Base-by-base conservation (phyloP, 176 grass and related monocot genomes). In the Tuctoria greenei region DNA sequence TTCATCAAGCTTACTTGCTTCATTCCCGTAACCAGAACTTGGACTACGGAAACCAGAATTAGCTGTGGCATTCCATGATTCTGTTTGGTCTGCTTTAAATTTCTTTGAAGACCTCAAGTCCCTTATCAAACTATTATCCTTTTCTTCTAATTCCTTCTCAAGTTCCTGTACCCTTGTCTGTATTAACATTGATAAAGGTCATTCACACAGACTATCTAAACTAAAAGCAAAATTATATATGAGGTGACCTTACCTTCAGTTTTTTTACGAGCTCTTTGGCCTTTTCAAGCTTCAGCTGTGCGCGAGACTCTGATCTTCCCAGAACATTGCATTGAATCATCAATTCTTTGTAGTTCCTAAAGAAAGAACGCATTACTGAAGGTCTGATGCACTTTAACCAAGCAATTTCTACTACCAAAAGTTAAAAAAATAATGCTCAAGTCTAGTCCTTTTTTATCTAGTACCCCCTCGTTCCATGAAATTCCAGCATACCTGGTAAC, bases 331-430 rank as follows among this genome's bases (percentile, higher is more conserved):
- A 98, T 49, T 92, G 95, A 55, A 71, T 58, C 91, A 94, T 86
- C 51, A 98, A 83, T 37, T 98, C 95, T 76, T 98, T 98, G 82
- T 94, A 98, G 76, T 79, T 90, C 86, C 91, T 98, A 76, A n/a
- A 77, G 66, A 25, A 38, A 79, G 17, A 79, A 75, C 4, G 47
- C 15, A 57, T 81, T 74, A 84, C 17, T 69, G 4, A 80, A 61
- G 16, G 28, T n/a, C 25, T 59, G 3, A 77, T 56, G 24, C 44
- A 23, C n/a, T 73, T 20, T 58, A 43, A 72, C 0, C 17, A 76
- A 50, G 14, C 0, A 65, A 51, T 14, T 38, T 35, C 64, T 7
- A 2, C 12, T 66, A 47, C 28, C 4, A 39, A 25, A 51, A 17
- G 14, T 31, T 41, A 60, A 23, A 4, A 49, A n/a, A 26, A 26